phyloP scores from a whole-genome alignment of 169 alveolate genomes.

The Cryptosporidium sp. region DNA sequence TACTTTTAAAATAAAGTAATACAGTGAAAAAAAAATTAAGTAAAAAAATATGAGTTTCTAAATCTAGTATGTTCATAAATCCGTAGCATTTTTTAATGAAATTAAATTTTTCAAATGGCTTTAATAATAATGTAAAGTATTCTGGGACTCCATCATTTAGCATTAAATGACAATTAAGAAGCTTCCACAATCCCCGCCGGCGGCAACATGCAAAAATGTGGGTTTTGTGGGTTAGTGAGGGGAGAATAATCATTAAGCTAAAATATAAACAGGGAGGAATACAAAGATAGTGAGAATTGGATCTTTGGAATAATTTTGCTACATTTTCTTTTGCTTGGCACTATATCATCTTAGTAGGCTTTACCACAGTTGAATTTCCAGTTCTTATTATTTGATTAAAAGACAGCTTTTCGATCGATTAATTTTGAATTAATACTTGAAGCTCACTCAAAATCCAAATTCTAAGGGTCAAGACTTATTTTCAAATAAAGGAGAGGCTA shows the following conservation, averaged over 20 bases:
- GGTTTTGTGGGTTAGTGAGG: constrained; percentile 22
- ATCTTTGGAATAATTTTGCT: too few species aligned
- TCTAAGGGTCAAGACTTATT: background rate
- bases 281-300: background rate
- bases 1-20: too few species aligned
- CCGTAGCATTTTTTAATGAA: too few species aligned
- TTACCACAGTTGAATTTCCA: too few species aligned
- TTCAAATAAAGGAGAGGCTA: background rate
- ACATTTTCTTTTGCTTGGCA: background rate
- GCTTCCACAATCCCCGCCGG: background rate
- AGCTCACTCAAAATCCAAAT: background rate
- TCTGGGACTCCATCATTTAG: too few species aligned
- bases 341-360: background rate
- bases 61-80: too few species aligned
- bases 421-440: too few species aligned
- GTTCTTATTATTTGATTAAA: too few species aligned
- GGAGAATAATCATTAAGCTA: background rate
- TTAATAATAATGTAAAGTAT: too few species aligned
- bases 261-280: background rate
- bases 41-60: too few species aligned
- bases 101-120: too few species aligned
- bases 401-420: background rate
- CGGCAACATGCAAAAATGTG: constrained; percentile 61
- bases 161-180: background rate
- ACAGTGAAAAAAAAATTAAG: too few species aligned